A percentile compares a stretch with the other conserved stretches of the same genome.
Evolutionary conservation across 768 basidiomycete genomes (phyloP).

Genomic region (Mycena indigotica): DNA sequence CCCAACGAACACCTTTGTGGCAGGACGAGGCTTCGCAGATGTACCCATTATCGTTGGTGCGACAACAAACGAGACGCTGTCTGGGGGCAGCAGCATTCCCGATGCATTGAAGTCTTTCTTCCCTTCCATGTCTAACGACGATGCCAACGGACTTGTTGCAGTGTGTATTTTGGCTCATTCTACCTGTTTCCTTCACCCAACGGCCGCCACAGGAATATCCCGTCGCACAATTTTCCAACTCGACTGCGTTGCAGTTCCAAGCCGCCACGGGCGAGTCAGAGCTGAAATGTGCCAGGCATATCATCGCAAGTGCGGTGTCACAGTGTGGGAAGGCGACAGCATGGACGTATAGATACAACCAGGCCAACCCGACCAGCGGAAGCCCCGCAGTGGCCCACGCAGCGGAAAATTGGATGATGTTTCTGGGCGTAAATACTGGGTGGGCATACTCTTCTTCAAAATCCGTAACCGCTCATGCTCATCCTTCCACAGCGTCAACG

Average conservation of each 20-base stretch:
- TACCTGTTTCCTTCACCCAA: too few relatives aligned
- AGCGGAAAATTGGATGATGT: slow-evolving; percentile 73
- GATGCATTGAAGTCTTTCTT: slow-evolving; percentile 43
- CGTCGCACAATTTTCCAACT: slow-evolving; percentile 43
- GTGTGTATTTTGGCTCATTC: slow-evolving; percentile 26
- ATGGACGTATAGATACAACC: slow-evolving; percentile 65
- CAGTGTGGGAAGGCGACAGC: slow-evolving; percentile 29
- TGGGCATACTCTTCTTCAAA: slow-evolving; percentile 27
- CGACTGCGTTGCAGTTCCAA: slow-evolving; percentile 42
- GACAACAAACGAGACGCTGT: slow-evolving; percentile 62
- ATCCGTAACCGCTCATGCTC: too few relatives aligned
- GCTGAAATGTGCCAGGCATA: slow-evolving; percentile 54
- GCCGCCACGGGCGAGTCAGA: slow-evolving; percentile 52
- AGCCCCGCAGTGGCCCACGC: slow-evolving; percentile 46
- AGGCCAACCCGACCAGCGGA: slow-evolving; percentile 47
- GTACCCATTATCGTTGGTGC: slow-evolving; percentile 62
- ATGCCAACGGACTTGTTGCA: slow-evolving; percentile 40
- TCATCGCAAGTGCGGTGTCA: slow-evolving; percentile 47
- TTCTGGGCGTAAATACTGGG: slow-evolving; percentile 63
- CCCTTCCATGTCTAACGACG: slow-evolving; percentile 44
- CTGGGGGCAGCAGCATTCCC: slow-evolving; percentile 41
- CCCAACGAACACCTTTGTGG: slow-evolving; percentile 48
- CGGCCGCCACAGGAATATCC: slow-evolving; percentile 21
- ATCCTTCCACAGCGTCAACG: slow-evolving; percentile 57
- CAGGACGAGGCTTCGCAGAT: slow-evolving; percentile 44